Base-by-base conservation (phyloP, 495 filamentous ascomycete species). In the Cudoniella acicularis region DNA sequence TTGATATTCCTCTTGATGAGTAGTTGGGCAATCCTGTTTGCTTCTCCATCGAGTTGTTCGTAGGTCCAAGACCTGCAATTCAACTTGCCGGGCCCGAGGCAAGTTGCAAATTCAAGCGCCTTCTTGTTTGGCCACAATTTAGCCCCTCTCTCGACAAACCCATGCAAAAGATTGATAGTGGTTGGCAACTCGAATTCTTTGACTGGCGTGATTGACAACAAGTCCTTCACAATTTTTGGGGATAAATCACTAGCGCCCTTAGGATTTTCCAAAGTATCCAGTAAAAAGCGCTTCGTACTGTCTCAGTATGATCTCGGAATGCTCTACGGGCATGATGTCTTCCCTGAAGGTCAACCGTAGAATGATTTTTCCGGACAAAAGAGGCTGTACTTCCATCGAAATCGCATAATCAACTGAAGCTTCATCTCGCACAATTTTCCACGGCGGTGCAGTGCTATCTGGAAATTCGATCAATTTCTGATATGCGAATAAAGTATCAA, bases 401-500 rank as follows among this genome's bases (percentile, higher is more conserved):
- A 91, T 68, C 1, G 76, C 79, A 56, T 73, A 80, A 68, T 87
- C 82, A 41, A 82, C 78, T 13, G 71, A 77, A 51, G 82, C 80
- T 55, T 77, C 72, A 57, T 86, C 85, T 49, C 79, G 71, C 16
- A 78, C 57, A 9, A 81, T 54, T 24, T 77, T 67, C 82, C 82
- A 86, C 0, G 62, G 48, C 10, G 56, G 46, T 1, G 54, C 17
- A 10, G 27, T 1, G 3, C 69, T 64, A 16, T 64, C 55, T 2
- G 60, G 30, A 4, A 41, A 40, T 0, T 50, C 52, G 47, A 54
- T 58, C 51, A 77, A 57, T 59, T 89, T 91, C 64, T 92, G 91
- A 66, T 89, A 93, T 0, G 85, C 85, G 66, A 95, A 84, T 25
- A 95, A 70, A 0, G 89, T 89, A 69, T 95, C 90, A 63, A 95